Base-by-base conservation (phyloP, 768 basidiomycete genomes). In the Cyclocybe cylindracea region DNA sequence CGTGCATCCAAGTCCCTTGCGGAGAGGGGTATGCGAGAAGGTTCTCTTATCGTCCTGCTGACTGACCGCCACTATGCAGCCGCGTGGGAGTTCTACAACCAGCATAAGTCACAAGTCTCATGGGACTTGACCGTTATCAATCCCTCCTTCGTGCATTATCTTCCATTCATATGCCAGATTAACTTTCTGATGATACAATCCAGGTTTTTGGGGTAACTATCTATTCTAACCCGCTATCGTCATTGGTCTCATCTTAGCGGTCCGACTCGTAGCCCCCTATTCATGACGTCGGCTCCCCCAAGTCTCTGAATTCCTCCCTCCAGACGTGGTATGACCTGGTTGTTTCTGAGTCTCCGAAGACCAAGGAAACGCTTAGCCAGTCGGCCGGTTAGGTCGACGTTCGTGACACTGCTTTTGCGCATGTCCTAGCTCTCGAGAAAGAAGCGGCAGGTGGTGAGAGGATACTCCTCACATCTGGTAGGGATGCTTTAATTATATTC, bases 1-100 rank as follows among this genome's bases (percentile, higher is more conserved):
- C 58, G 72, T 16, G 80, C 84, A 2, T 80, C 78, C 13, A 89
- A 89, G 72, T 74, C 73, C 2, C 70, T 87, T 1, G 83, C 85
- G 0, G 88, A 90, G 67, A 73, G 69, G 66, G 75, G 81, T 79
- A 46, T 34, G 50, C 24, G 24, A 24, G 24, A 24, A 24, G 24
- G 24, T 24, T 24, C 24, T 24, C 24, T 24, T 24, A 24, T 24
- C 24, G 24, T 24, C 24, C 24, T 24, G 24, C 24, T 24, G 24
- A 24, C 24, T 24, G 24, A 24, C 24, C 24, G 24, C 24, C 24
- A 24, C 10, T 37, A 16, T 40, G 3, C 34, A 55, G 53, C 53
- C 7, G 53, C 48, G n/a, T 55, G 53, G 53, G 37, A 50, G 5
- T 55, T 55, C 44, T 46, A 46, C 31, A 47, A 50, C 13, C 37